phyloP scores from a whole-genome alignment of 2,329 filamentous ascomycete genomes.

The Arthroderma uncinatum region DNA sequence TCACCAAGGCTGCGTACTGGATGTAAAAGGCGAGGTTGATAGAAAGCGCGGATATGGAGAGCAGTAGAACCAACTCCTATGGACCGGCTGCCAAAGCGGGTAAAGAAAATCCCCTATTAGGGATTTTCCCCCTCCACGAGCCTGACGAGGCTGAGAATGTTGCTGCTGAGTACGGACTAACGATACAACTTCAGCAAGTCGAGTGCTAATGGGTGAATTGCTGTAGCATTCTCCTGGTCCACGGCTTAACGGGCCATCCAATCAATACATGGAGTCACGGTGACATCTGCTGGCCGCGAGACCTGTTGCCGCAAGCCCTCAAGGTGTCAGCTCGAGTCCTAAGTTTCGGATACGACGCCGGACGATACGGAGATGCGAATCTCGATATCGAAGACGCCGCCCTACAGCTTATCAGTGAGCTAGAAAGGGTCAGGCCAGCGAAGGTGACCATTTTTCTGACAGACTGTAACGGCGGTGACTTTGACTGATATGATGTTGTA shows the following conservation, averaged over 20 bases:
- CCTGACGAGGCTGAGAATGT: not conserved
- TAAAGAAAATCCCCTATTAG: not conserved
- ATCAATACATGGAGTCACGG: constrained; percentile 5
- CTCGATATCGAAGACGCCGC: constrained; percentile 5
- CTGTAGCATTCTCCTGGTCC: constrained; percentile 4
- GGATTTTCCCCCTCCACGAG: not conserved
- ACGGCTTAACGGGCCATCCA: constrained; percentile 1
- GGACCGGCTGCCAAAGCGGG: not conserved
- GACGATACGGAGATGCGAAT: not conserved
- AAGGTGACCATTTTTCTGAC: not conserved
- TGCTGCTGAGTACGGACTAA: not conserved
- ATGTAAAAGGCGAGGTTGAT: too few species aligned
- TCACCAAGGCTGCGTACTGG: too few species aligned
- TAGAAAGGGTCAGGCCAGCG: not conserved
- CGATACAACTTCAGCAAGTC: not conserved
- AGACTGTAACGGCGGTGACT: not conserved
- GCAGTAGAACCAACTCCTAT: not conserved
- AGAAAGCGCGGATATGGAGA: too few species aligned
- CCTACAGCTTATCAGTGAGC: not conserved
- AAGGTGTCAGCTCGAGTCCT: not conserved
- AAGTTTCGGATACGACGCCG: constrained; percentile 4
- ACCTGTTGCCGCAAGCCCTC: not conserved
- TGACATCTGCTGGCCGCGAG: constrained; percentile 6
- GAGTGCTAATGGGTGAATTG: not conserved
- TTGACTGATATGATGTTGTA: not conserved